A percentile compares a stretch with the other conserved stretches of the same genome.
phyloP scores from a whole-genome alignment of 208 protist species.

The Trypanosoma platydactyli region DNA sequence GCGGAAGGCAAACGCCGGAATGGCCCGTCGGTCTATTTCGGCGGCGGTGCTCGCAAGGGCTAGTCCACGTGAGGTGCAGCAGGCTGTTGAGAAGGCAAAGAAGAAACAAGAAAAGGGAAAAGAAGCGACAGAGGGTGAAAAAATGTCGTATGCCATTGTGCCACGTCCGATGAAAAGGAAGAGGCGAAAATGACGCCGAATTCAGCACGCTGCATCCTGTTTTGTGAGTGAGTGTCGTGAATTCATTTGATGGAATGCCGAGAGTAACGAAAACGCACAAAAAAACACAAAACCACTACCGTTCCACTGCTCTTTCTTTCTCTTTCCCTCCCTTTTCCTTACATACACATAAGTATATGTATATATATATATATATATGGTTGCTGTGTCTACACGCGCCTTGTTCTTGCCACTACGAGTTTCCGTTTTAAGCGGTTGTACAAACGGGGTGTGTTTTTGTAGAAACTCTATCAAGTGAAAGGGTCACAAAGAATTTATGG shows the following conservation, averaged over 20 bases:
- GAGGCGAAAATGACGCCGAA: background rate
- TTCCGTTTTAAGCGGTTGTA: background rate
- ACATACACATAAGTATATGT: constrained; percentile 7
- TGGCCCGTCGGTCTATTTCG: constrained; percentile 62
- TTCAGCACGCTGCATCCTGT: background rate
- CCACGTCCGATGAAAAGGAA: background rate
- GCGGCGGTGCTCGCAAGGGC: constrained; percentile 56
- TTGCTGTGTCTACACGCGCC: background rate
- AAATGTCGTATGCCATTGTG: no score
- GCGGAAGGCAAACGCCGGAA: constrained; percentile 37
- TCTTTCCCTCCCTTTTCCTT: background rate
- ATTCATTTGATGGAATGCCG: no score
- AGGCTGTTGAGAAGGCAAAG: constrained; percentile 30
- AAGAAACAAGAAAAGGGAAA: background rate
- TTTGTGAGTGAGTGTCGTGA: no score
- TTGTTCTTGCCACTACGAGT: background rate
- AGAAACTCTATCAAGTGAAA: no score
- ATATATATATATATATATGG: background rate
- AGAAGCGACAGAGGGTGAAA: background rate
- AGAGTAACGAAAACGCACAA: no score
- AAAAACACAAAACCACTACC: background rate
- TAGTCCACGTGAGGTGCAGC: constrained; percentile 56
- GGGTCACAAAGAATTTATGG: constrained; percentile 24
- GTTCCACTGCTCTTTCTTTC: background rate
- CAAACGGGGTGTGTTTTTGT: no score